Conservation (phyloP, 2,329 filamentous ascomycete species). For the Podosphaera fusca region DNA sequence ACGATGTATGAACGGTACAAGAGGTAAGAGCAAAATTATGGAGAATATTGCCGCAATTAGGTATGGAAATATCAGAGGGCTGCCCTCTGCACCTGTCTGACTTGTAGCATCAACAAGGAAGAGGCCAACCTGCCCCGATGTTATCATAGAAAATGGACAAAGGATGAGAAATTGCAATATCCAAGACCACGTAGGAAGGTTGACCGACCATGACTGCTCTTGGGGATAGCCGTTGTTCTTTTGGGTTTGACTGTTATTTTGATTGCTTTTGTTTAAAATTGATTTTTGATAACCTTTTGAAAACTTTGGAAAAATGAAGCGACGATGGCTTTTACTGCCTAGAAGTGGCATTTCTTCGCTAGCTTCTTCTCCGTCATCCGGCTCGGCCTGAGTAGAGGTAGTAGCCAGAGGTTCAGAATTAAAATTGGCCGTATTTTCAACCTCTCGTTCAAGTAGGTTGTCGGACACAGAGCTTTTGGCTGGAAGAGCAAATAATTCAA, state of each 20-base stretch:
- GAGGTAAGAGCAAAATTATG: constrained; percentile 49
- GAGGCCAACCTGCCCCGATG: constrained; percentile 56
- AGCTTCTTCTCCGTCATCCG: constrained; percentile 13
- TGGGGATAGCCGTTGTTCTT: constrained; percentile 30
- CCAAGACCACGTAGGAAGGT: constrained; percentile 69
- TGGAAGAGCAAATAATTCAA: constrained; percentile 59
- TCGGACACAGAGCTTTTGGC: constrained; percentile 46
- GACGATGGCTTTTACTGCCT: constrained; percentile 20
- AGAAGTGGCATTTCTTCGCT: constrained; percentile 21
- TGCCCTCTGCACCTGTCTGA: constrained; percentile 73
- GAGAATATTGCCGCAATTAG: constrained; percentile 43
- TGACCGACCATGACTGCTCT: constrained; percentile 71
- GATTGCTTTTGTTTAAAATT: constrained; percentile 9
- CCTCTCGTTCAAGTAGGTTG: constrained; percentile 27
- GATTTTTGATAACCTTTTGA: constrained; percentile 24
- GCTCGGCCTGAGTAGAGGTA: constrained; percentile 15
- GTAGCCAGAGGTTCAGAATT: constrained; percentile 17
- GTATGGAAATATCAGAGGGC: constrained; percentile 46
- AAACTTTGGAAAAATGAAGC: constrained; percentile 34
- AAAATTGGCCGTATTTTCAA: constrained; percentile 18
- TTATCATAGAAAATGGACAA: constrained; percentile 52
- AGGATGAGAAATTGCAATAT: constrained; percentile 62
- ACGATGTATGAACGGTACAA: constrained; percentile 69
- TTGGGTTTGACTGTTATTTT: constrained; percentile 11
- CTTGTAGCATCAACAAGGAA: constrained; percentile 46